phyloP scores from a whole-genome alignment of 2,329 filamentous ascomycete species.

The Lecanosticta acicola region DNA sequence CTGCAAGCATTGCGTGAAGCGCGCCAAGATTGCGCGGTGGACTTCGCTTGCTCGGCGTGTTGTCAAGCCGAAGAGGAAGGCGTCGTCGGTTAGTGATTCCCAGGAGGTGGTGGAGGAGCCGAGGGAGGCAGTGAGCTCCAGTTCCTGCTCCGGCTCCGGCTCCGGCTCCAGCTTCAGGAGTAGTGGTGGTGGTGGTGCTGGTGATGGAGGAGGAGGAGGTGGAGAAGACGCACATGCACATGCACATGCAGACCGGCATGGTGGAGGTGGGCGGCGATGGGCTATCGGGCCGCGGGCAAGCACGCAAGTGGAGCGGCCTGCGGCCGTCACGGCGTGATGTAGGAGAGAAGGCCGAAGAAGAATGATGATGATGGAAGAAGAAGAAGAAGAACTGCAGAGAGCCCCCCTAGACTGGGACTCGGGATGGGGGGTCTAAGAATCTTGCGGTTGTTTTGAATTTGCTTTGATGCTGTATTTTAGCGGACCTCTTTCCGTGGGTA shows the following conservation, averaged over 20 bases:
- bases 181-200: too few species aligned
- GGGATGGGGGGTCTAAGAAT: too few species aligned
- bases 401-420: too few species aligned
- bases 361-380: background rate
- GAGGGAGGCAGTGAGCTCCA: too few species aligned
- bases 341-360: too few species aligned
- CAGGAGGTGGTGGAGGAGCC: too few species aligned
- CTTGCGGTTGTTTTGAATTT: too few species aligned
- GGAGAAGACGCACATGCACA: background rate
- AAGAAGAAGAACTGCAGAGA: background rate
- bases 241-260: too few species aligned
- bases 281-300: background rate
- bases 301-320: background rate
- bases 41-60: background rate
- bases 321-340: background rate
- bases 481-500: background rate
- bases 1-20: slow-evolving; percentile 4
- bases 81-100: background rate
- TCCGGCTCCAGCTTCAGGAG: too few species aligned
- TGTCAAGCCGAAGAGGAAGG: background rate
- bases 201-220: too few species aligned
- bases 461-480: background rate
- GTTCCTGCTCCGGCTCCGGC: too few species aligned
- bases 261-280: background rate
- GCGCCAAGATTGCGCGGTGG: background rate